Base-by-base conservation (phyloP, 371 early-diverging fungal species). In the Syncephalastrum contaminatum region DNA sequence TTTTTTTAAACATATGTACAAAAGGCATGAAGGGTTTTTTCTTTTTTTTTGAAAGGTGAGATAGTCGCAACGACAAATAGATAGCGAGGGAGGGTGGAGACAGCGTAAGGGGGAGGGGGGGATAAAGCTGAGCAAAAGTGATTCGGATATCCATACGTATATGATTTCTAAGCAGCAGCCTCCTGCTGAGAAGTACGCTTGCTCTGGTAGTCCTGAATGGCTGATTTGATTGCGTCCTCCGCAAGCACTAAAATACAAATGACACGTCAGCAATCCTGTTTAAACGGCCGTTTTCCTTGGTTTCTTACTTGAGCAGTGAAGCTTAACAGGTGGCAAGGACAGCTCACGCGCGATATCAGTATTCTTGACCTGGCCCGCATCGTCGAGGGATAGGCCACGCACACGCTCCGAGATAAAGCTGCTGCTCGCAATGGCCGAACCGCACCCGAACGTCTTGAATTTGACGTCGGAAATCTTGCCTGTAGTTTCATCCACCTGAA, bases 401-500 rank as follows among this genome's bases (percentile, higher is more conserved):
- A 99, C 93, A 69, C 90, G 88, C 72, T 98, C 98, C 12, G 97
- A 94, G 66, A 94, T 96, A 44, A 93, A 87, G 43, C 90, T 89
- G 20, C 93, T 92, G 24, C 93, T 92, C 8, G 99, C 99, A 63
- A 99, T 99, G 45, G 99, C 99, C 24, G 93, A 92, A 49, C 99
- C 99, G 66, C 99, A 99, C n/a, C 99, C 99, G 81, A 98, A 99
- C 1, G 99, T 99, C 80, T 98, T 99, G 82, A 99, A 99, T 74
- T 93, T 94, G 59, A 95, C 98, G 67, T 99, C 99, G 50, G 86
- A 84, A 63, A 99, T 99, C 64, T 89, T 87, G 51, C 95, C 94
- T 39, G 84, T 84, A 8, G 74, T 84, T 36, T 92, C 90, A 63
- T 97, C 92, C 3, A 99, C 99, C 70, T 90, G 86, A 70, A 99